Evolutionary conservation across 1,284 basidiomycete genomes (phyloP), one percentile per base, ranked within the genome.

Genomic region (Gastroboletus turbinatus): DNA sequence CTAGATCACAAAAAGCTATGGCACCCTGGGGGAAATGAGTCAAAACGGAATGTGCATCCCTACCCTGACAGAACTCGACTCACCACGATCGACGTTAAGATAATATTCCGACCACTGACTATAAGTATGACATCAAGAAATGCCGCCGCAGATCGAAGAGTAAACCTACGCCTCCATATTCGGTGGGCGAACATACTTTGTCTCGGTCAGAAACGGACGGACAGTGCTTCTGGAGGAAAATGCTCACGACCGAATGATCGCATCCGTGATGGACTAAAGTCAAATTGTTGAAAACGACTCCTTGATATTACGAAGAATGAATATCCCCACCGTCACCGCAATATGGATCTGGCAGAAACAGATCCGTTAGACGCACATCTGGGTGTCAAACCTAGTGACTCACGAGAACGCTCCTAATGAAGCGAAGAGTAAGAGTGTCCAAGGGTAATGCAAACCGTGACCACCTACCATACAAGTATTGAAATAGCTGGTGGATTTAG

Each of bases 391-490:
- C 11, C 0, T 36, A n/a, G 46, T 13, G 46, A 69, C 76, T 67
- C 56, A 81, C 79, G 29, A 78, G 65, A 29, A 80, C 61, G 53
- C 78, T 80, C 78, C 78, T 80, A 17, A 21, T 14, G 10, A 38
- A 30, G 33, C 0, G 5, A 13, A 14, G 25, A n/a, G 13, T 63
- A 7, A 55, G 19, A 2, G 6, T n/a, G 23, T 27, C 21, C 9
- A 23, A 17, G 7, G 9, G 25, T 46, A 23, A 33, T 43, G 21
- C 19, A 38, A 33, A 21, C 1, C 1, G 46, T 25, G 10, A n/a
- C 40, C 19, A 67, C 78, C 33, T 46, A 82, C 82, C 82, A 84
- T 8, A 78, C 71, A 2, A 78, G 76, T 33, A 61, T 61, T 17
- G 61, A 10, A 17, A 83, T 67, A 3, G 78, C 78, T 4, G 66